Conservation (phyloP, 1,284 basidiomycete genomes). For the Afroboletus lepidellus region DNA sequence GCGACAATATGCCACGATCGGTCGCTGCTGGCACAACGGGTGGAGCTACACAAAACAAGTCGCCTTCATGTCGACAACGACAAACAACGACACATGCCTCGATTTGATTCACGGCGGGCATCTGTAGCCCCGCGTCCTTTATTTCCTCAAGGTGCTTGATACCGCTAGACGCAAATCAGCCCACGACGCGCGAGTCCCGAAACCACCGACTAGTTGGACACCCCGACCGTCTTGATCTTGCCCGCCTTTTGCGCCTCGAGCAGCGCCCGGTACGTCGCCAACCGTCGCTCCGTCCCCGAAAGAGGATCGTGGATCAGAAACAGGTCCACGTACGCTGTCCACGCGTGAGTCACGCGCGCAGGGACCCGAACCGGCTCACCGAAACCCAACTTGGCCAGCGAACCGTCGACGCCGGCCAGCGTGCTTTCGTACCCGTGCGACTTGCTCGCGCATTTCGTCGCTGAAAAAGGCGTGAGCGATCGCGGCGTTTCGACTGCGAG, state of each 20-base stretch:
- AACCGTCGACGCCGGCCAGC: conserved; percentile 53
- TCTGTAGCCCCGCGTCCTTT: conserved; percentile 52
- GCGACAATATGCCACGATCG: conserved; percentile 77
- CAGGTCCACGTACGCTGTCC: conserved; percentile 69
- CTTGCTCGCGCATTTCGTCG: conserved; percentile 60
- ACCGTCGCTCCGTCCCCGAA: conserved; percentile 55
- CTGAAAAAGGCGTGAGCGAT: conserved; percentile 31
- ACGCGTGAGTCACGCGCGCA: too few relatives aligned
- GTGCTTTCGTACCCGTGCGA: conserved; percentile 60
- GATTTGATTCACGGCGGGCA: conserved; percentile 83
- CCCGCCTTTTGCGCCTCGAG: conserved; percentile 58
- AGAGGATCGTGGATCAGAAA: conserved; percentile 76
- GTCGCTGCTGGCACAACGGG: conserved; percentile 79
- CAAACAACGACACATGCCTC: conserved; percentile 47
- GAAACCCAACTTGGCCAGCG: conserved; percentile 52
- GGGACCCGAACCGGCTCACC: conserved; percentile 44
- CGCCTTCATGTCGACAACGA: conserved; percentile 3
- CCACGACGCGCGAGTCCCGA: background rate
- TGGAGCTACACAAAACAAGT: conserved; percentile 53
- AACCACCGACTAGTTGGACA: conserved; percentile 71
- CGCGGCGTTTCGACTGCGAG: background rate
- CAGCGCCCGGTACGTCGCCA: conserved; percentile 65
- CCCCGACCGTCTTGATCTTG: conserved; percentile 70
- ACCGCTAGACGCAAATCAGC: conserved; percentile 42
- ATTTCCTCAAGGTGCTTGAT: conserved; percentile 81